Evolutionary conservation across 371 early-diverging fungal species (phyloP).

Genomic region (Mucor indicus): DNA sequence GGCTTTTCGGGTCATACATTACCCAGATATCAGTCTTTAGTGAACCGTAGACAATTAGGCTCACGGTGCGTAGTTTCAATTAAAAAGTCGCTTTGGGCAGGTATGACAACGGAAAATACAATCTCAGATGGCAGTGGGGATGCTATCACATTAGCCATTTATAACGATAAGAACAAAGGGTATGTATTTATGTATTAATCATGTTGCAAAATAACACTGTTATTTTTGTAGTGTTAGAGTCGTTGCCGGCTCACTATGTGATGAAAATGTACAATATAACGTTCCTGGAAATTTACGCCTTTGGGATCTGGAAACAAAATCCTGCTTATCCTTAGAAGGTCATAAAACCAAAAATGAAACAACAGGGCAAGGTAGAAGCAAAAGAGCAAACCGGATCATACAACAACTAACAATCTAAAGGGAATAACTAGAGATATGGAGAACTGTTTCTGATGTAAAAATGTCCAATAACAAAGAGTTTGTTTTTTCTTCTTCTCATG

Average conservation of each 20-base stretch:
- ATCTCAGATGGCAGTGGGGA: conserved; percentile 43
- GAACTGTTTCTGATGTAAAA: conserved; percentile 38
- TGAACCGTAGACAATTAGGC: not conserved
- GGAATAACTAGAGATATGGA: conserved; percentile 29
- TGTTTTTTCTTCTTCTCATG: conserved; percentile 32
- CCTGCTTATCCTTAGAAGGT: conserved; percentile 10
- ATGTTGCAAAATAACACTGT: not conserved
- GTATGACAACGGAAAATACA: conserved; percentile 14
- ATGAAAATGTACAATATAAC: conserved; percentile 39
- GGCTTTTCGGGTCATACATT: too few species aligned
- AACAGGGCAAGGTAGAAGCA: not conserved
- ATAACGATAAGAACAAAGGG: conserved; percentile 7
- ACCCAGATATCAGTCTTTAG: conserved; percentile 3
- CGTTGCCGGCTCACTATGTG: conserved; percentile 31
- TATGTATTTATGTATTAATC: not conserved
- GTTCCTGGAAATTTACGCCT: conserved; percentile 38
- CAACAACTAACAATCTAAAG: too few species aligned
- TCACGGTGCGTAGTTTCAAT: not conserved
- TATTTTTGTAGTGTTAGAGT: conserved; percentile 18
- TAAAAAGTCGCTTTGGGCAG: conserved; percentile 12
- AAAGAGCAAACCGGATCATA: too few species aligned
- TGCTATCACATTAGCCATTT: conserved; percentile 25
- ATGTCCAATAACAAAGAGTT: conserved; percentile 24
- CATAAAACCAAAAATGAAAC: conserved; percentile 22
- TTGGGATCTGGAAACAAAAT: conserved; percentile 21